These are phyloP conservation scores for Pulveroboletus frians DNA, from an alignment of 768 basidiomycete species.

Conservation along the genomic window DNA sequence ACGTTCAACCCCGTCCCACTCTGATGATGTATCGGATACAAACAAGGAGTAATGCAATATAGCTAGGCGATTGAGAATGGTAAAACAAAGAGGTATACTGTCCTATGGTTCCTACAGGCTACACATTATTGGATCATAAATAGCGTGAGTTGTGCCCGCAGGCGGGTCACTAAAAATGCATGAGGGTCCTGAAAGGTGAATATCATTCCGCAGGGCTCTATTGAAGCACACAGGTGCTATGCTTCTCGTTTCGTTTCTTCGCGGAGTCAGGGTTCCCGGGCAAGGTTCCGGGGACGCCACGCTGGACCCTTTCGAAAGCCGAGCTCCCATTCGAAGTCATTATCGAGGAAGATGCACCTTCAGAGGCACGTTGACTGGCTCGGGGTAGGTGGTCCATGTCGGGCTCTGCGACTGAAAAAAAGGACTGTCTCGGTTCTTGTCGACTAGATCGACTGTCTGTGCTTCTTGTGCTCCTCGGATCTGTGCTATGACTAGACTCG, in stretches of 20 bases:
- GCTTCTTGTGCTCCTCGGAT: slow-evolving; percentile 54
- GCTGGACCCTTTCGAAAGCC: slow-evolving; percentile 6
- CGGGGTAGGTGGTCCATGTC: slow-evolving; percentile 21
- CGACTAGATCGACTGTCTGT: slow-evolving; percentile 42
- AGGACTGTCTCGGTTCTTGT: slow-evolving; percentile 34
- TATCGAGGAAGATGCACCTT: slow-evolving; percentile 17
- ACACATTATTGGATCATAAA: slow-evolving; percentile 21
- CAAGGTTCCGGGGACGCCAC: slow-evolving; percentile 6
- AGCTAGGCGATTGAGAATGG: background rate
- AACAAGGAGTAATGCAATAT: slow-evolving; percentile 1
- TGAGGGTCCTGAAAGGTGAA: background rate
- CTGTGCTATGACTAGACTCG: slow-evolving; percentile 54
- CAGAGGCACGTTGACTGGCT: slow-evolving; percentile 14
- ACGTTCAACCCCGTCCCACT: background rate
- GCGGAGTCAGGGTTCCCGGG: slow-evolving; percentile 14
- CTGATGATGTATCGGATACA: slow-evolving; percentile 14
- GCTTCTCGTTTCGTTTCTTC: slow-evolving; percentile 30
- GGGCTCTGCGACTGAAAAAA: slow-evolving; percentile 30
- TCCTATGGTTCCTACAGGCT: slow-evolving; percentile 8
- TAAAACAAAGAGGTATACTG: background rate
- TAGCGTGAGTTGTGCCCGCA: slow-evolving; percentile 10
- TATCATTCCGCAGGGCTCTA: slow-evolving; percentile 8
- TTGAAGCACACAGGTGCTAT: slow-evolving; percentile 24
- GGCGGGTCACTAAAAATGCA: background rate
- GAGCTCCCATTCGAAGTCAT: slow-evolving; percentile 8